Base-by-base conservation (phyloP, 169 alveolate species). In the Theileria annulata region DNA sequence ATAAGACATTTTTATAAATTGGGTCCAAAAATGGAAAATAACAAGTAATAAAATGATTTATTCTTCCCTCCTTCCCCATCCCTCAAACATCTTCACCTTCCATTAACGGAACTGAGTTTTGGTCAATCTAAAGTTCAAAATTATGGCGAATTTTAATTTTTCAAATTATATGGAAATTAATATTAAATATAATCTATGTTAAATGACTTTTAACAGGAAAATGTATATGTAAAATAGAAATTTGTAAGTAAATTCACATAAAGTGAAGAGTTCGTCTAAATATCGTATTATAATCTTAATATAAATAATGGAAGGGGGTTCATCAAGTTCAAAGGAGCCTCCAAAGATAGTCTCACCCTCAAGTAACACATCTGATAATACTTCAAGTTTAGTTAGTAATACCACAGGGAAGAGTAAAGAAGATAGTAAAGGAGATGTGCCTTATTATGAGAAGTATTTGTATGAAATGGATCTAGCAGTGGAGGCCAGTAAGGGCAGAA, bases 1-100 rank as follows among this genome's bases (percentile, higher is more conserved):
- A 87, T 96, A 98, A 72, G 99, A 96, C 99, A 98, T 98, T 80
- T 91, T 95, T 37, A 37, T n/a, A 35, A 70, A 70, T 23, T 27
- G 10, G 37, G 2, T 17, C n/a, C 28, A 64, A 64, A 25, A 35
- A 21, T 64, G 8, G 9, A 64, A 64, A 35, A 35, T 64, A 27
- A 35, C 8, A 42, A 37, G n/a, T 59, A 64, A 64, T 27, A 64
- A 64, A 21, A 35, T 2, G 30, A 31, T 3, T 5, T 21, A 19
- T 21, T 27, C 27, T 19, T 64, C 30, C 8, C 73, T 4, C 28
- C 8, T 13, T 64, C 73, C 73, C 73, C 73, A 64, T 64, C 73
- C 59, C 28, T 64, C 27, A 5, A 31, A 28, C 48, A 59, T 8
- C 42, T 59, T 8, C 68, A 59, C 68, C 42, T 59, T 59, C 51